Conservation (phyloP, 2,329 filamentous ascomycete genomes). For the Thielaviopsis populi region DNA sequence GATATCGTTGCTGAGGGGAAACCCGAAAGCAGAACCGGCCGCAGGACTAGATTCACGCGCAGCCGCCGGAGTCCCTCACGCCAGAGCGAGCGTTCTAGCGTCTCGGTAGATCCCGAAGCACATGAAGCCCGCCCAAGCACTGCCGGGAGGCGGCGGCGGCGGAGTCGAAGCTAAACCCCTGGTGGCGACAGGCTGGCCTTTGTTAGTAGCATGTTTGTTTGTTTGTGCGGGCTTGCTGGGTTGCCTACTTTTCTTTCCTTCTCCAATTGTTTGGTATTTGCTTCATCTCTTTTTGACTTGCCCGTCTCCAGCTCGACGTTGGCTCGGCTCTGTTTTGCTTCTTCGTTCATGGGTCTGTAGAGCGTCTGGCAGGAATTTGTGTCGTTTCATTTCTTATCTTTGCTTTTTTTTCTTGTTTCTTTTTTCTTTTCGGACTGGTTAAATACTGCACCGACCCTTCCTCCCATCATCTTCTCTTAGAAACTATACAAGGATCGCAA, state of each 20-base stretch:
- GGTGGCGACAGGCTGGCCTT: background rate
- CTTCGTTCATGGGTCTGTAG: too few species aligned
- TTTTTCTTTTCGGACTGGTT: too few species aligned
- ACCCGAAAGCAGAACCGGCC: background rate
- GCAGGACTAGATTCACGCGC: background rate
- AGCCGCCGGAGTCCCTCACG: slow-evolving; percentile 6
- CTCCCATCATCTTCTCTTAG: too few species aligned
- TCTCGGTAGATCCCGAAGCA: slow-evolving; percentile 3
- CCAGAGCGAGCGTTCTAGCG: slow-evolving; percentile 10
- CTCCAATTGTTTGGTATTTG: background rate
- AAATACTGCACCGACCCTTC: too few species aligned
- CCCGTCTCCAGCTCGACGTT: background rate
- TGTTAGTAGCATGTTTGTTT: slow-evolving; percentile 1
- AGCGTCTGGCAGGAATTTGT: too few species aligned
- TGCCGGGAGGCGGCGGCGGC: background rate
- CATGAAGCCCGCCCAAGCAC: background rate
- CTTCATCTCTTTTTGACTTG: background rate
- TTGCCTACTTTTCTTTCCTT: background rate
- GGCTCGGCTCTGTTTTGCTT: background rate
- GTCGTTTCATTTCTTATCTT: too few species aligned
- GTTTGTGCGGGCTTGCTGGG: background rate
- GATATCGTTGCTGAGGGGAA: slow-evolving; percentile 9
- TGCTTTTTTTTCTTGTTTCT: too few species aligned
- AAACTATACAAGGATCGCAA: too few species aligned
- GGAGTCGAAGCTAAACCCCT: slow-evolving; percentile 1